Evolutionary conservation across 805 yeast genomes (phyloP).

Genomic region (Saccharomycopsis schoenii): DNA sequence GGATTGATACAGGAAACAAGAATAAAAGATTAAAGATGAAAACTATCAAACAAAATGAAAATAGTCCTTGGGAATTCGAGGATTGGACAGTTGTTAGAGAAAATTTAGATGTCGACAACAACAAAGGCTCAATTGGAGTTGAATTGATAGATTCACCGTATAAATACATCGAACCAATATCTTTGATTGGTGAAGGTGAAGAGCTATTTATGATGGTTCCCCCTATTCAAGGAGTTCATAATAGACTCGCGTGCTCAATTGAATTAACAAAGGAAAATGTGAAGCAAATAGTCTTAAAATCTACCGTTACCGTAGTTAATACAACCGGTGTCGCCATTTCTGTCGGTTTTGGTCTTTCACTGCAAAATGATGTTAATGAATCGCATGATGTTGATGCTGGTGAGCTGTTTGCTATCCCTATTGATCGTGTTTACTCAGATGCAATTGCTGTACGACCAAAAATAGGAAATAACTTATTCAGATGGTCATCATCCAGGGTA

Average conservation of each 20-base stretch:
- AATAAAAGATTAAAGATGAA: constrained; percentile 8
- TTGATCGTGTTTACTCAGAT: constrained; percentile 53
- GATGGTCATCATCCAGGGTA: constrained; percentile 57
- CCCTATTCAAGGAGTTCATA: constrained; percentile 50
- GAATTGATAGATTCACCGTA: constrained; percentile 47
- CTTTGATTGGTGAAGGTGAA: constrained; percentile 79
- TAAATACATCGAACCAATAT: constrained; percentile 42
- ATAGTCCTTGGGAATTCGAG: constrained; percentile 81
- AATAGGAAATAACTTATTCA: constrained; percentile 35
- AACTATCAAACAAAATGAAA: constrained; percentile 39
- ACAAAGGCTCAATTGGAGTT: constrained; percentile 55
- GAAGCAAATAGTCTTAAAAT: constrained; percentile 66
- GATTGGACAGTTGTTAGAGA: constrained; percentile 89
- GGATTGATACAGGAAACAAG: constrained; percentile 50
- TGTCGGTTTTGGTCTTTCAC: constrained; percentile 29
- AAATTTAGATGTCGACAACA: constrained; percentile 55
- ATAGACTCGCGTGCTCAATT: constrained; percentile 65
- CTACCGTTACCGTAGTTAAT: constrained; percentile 64
- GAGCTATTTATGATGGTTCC: constrained; percentile 62
- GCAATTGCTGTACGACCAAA: constrained; percentile 55
- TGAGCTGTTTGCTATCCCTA: constrained; percentile 57
- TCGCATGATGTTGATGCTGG: constrained; percentile 43
- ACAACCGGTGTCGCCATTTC: constrained; percentile 50
- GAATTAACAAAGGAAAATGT: constrained; percentile 64
- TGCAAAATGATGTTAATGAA: constrained; percentile 25